Base-by-base conservation (phyloP, 164 flowering plant genomes). In the Piper betle region DNA sequence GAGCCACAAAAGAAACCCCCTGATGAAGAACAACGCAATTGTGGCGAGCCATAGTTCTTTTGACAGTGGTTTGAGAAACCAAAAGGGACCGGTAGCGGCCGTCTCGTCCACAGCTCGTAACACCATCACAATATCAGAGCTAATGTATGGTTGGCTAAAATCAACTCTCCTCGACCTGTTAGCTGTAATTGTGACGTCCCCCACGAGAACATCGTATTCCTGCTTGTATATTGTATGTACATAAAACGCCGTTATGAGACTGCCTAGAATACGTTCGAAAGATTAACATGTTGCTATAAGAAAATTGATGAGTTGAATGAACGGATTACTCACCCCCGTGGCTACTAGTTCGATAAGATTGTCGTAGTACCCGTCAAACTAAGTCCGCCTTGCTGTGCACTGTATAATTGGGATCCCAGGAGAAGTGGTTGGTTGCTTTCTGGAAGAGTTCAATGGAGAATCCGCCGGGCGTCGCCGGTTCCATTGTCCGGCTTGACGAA, bases 181-280 rank as follows among this genome's bases (percentile, higher is more conserved):
- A 11, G 64, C 59, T n/a, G 37, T 46, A 41, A 75, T 75, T 1
- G 81, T 73, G 4, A 55, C 50, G 52, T 78, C 81, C 2, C 77
- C 78, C 15, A 73, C 73, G 15, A 63, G 72, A 7, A 61, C 81
- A 58, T 77, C 80, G 37, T 39, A 74, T 0, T 57, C 67, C 80
- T 74, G 71, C 39, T n/a, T n/a, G n/a, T n/a, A n/a, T n/a, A n/a
- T n/a, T n/a, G n/a, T n/a, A n/a, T n/a, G n/a, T n/a, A n/a, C n/a
- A n/a, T n/a, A n/a, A n/a, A n/a, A n/a, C n/a, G n/a, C n/a, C n/a
- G n/a, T n/a, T n/a, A n/a, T n/a, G n/a, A n/a, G n/a, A n/a, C n/a
- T n/a, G n/a, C n/a, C n/a, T n/a, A n/a, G n/a, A n/a, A n/a, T n/a
- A n/a, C n/a, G n/a, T n/a, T n/a, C 9, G 9, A 41, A 4, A 41